Evolutionary conservation across 2,329 filamentous ascomycete genomes (phyloP).

Genomic region (Fusarium musae): DNA sequence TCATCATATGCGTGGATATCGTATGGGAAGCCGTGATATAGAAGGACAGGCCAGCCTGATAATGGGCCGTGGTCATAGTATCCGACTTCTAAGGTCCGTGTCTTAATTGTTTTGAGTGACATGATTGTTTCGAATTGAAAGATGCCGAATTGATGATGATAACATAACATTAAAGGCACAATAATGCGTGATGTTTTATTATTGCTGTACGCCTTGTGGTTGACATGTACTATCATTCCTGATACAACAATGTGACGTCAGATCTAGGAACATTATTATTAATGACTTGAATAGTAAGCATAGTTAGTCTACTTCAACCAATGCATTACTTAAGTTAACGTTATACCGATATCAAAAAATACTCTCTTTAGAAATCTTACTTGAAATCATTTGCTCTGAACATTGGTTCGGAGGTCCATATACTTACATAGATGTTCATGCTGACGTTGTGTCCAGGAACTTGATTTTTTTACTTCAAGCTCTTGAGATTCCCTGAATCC

Average conservation of each 20-base stretch:
- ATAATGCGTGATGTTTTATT: neutral
- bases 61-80: neutral
- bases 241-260: neutral
- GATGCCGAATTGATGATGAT: too few species aligned
- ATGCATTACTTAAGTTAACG: neutral
- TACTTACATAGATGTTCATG: neutral
- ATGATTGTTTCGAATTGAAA: neutral
- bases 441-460: fast-evolving
- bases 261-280: neutral
- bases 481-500: neutral
- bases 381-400: fast-evolving
- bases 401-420: fast-evolving
- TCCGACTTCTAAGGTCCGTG: neutral
- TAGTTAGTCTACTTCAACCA: neutral
- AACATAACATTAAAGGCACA: too few species aligned
- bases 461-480: neutral
- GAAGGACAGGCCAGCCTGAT: conserved; percentile 5
- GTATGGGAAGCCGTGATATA: conserved; percentile 20
- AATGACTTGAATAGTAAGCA: neutral
- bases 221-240: neutral
- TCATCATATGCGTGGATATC: conserved; percentile 10
- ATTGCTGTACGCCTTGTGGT: neutral
- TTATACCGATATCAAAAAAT: neutral
- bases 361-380: neutral
- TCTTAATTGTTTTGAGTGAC: neutral